These are phyloP conservation scores for Cryphonectria nitschkei DNA, from an alignment of 2,329 filamentous ascomycete genomes.

Conservation along the genomic window DNA sequence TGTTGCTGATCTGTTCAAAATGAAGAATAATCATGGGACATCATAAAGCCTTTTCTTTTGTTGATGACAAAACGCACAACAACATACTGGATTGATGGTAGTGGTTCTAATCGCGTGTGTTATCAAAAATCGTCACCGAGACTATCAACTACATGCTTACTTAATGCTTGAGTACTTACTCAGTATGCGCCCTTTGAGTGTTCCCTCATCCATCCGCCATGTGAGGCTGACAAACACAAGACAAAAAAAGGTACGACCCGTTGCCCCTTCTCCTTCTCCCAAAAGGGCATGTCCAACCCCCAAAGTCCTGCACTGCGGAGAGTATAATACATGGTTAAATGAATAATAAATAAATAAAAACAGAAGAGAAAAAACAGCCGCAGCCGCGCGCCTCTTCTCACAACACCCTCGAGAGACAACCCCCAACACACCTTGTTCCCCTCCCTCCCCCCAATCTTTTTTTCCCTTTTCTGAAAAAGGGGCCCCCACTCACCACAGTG, in stretches of 20 bases:
- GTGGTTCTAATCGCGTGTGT: not conserved
- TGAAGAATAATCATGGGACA: constrained; percentile 23
- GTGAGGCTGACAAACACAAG: not conserved
- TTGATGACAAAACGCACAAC: not conserved
- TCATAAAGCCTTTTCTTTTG: not conserved
- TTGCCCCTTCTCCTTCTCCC: not conserved
- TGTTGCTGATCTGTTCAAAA: constrained; percentile 35
- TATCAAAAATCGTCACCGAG: not conserved
- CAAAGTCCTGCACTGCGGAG: not conserved
- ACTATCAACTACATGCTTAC: not conserved
- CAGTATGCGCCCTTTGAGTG: not conserved
- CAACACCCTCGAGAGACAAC: not conserved
- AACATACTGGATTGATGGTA: not conserved
- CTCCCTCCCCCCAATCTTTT: not conserved
- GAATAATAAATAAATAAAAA: not conserved
- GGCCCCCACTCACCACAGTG: constrained; percentile 15
- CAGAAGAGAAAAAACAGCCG: not conserved
- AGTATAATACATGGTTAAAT: too few species aligned
- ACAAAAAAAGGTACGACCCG: not conserved
- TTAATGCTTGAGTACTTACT: too few species aligned
- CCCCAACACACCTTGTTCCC: too few species aligned
- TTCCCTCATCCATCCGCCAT: not conserved
- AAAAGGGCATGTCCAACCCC: constrained; percentile 1
- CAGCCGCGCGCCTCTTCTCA: constrained; percentile 16
- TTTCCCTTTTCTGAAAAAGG: not conserved